A percentile compares a stretch with the other conserved stretches of the same genome.
Conservation (phyloP, 2,329 filamentous ascomycete species). For the Graphiopsis chlorocephala region DNA sequence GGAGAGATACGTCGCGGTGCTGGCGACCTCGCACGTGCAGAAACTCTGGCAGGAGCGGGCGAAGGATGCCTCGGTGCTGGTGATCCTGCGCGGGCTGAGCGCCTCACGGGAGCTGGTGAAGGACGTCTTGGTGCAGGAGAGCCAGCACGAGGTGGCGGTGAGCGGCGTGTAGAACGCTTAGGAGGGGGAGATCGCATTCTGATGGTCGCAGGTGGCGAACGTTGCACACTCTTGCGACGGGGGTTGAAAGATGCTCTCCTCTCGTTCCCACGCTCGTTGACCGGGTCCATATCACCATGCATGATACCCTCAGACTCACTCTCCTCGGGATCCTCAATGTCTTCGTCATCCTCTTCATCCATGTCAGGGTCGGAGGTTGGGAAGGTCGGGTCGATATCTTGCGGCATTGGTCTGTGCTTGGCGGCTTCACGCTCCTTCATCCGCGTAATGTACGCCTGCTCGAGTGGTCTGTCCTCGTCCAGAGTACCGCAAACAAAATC, state of each 20-base stretch:
- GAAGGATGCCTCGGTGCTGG: constrained; percentile 31
- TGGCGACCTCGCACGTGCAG: constrained; percentile 36
- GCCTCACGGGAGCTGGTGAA: constrained; percentile 29
- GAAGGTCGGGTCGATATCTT: constrained; percentile 97
- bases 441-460: constrained; percentile 86
- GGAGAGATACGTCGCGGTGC: constrained; percentile 25
- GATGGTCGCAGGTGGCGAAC: constrained; percentile 37
- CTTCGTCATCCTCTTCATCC: constrained; percentile 70
- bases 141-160: constrained; percentile 23
- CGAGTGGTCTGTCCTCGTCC: constrained; percentile 91
- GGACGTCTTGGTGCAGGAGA: constrained; percentile 36
- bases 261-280: constrained; percentile 22
- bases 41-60: constrained; percentile 36
- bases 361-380: constrained; percentile 88
- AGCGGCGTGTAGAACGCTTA: constrained; percentile 38
- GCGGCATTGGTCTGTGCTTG: constrained; percentile 81
- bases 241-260: constrained; percentile 10
- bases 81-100: constrained; percentile 38
- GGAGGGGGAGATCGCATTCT: constrained; percentile 28
- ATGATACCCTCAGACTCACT: constrained; percentile 63
- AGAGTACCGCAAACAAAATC: constrained; percentile 99
- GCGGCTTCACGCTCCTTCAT: constrained; percentile 76
- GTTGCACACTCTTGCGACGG: constrained; percentile 23
- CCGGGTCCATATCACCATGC: constrained; percentile 53
- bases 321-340: constrained; percentile 57